phyloP scores from a whole-genome alignment of 108 stramenopile genomes.

The Parietichytrium sp. region DNA sequence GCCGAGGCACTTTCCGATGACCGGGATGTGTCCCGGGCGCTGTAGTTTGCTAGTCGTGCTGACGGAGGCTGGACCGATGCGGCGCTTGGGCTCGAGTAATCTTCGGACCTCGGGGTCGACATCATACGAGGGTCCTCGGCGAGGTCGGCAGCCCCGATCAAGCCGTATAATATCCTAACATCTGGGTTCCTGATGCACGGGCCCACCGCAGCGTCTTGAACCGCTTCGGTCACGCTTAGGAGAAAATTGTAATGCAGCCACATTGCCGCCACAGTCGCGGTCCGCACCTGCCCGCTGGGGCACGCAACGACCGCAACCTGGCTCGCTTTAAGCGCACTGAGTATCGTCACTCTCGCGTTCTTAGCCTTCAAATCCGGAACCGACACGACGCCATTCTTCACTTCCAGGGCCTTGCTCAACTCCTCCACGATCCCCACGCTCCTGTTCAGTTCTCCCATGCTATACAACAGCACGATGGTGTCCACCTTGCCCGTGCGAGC shows the following conservation, averaged over 20 bases:
- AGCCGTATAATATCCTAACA: background rate
- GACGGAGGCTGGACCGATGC: background rate
- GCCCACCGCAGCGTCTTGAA: conserved; percentile 8
- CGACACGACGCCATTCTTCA: background rate
- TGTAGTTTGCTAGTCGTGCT: background rate
- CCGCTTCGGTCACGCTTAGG: background rate
- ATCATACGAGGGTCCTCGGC: background rate
- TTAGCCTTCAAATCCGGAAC: background rate
- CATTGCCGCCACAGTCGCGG: background rate
- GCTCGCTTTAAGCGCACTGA: background rate
- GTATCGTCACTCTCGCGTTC: background rate
- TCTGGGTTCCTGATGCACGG: background rate
- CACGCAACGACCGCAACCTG: background rate
- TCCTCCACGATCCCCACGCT: background rate
- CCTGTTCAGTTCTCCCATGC: background rate
- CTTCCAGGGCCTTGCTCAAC: background rate
- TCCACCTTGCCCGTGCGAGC: too few species aligned
- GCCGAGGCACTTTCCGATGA: background rate
- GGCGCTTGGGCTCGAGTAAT: background rate
- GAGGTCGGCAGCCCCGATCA: background rate
- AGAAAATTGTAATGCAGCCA: conserved; percentile 10
- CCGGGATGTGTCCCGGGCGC: background rate
- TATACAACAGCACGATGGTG: background rate
- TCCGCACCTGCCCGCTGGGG: conserved; percentile 11
- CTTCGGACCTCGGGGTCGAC: background rate